Evolutionary conservation across 2,329 filamentous ascomycete genomes (phyloP).

Genomic region (Aspergillus alliaceus): DNA sequence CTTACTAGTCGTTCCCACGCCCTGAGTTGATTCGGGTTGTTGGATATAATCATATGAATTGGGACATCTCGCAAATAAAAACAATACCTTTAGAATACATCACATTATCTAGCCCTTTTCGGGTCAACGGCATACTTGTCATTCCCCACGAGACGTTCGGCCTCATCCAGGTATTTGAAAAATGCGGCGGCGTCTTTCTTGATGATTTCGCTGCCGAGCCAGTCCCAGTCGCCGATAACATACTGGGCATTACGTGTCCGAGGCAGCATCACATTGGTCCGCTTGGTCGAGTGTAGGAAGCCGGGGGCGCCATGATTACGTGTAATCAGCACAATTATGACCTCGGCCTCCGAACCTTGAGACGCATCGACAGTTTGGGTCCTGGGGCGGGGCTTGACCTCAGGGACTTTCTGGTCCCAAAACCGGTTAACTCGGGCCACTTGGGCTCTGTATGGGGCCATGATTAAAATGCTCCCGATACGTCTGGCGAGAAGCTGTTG

Average conservation of each 20-base stretch:
- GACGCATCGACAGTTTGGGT: constrained; percentile 1
- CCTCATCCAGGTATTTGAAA: too few species aligned
- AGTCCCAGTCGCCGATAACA: constrained; percentile 2
- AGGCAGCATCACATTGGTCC: constrained; percentile 1
- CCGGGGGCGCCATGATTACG: neutral
- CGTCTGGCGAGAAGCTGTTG: neutral
- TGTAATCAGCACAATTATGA: constrained; percentile 1
- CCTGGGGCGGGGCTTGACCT: neutral
- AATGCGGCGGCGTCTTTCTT: too few species aligned
- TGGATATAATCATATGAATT: too few species aligned
- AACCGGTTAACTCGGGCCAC: neutral
- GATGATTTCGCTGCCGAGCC: too few species aligned
- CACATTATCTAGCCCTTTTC: too few species aligned
- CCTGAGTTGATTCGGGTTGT: too few species aligned
- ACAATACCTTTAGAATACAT: too few species aligned
- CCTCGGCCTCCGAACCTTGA: neutral
- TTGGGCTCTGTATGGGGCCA: constrained; percentile 4
- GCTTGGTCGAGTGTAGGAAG: neutral
- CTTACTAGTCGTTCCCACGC: too few species aligned
- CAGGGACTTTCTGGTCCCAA: neutral
- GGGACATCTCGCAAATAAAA: too few species aligned
- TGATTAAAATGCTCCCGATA: constrained; percentile 2
- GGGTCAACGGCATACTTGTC: too few species aligned
- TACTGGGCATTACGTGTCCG: neutral
- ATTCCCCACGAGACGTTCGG: too few species aligned